Conservation (phyloP, 371 early-diverging fungal genomes). For the Phascolomyces articulosus region DNA sequence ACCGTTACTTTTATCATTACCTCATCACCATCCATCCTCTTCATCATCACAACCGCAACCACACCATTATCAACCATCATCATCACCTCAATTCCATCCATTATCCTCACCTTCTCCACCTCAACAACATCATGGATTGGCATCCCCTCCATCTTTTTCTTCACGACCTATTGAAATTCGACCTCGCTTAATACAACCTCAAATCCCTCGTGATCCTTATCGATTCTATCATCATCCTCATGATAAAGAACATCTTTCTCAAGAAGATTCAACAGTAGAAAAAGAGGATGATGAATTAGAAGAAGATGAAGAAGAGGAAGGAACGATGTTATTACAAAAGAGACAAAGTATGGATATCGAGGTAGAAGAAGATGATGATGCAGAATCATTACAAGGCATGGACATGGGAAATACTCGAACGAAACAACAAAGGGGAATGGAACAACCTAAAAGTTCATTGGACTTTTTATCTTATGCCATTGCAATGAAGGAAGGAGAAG, state of each 20-base stretch:
- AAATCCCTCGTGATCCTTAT: neutral
- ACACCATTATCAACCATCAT: neutral
- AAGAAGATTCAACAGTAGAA: no score
- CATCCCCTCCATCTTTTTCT: no score
- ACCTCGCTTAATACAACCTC: neutral
- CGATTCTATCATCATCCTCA: neutral
- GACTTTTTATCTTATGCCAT: constrained; percentile 44
- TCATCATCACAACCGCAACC: neutral
- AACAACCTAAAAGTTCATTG: constrained; percentile 22
- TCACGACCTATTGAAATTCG: neutral
- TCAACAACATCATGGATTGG: neutral
- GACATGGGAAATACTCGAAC: no score
- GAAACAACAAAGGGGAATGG: no score
- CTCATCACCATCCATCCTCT: no score
- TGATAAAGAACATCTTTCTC: neutral
- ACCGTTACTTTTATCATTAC: neutral
- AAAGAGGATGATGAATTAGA: neutral
- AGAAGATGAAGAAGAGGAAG: neutral
- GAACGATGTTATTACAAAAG: neutral
- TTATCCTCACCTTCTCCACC: neutral
- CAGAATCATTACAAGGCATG: no score
- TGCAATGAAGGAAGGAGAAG: constrained; percentile 35
- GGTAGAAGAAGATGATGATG: neutral
- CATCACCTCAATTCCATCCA: no score
- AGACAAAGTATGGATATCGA: neutral